Percentiles rank a stretch among this genome's conserved stretches.
Conservation (phyloP, 2,329 filamentous ascomycete species). For the Trichoderma atrobrunneum region DNA sequence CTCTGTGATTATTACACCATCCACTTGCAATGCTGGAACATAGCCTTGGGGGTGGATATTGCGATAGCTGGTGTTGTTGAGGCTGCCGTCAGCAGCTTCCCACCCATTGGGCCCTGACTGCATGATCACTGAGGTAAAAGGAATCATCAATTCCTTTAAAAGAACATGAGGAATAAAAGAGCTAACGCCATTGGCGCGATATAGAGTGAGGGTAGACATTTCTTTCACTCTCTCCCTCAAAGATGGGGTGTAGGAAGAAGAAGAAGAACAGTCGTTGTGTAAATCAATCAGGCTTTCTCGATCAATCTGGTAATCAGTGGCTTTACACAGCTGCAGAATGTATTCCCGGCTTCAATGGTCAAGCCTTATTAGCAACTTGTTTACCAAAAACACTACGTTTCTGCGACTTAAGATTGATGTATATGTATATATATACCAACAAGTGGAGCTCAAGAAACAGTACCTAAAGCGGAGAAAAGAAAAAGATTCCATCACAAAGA, state of each 20-base stretch:
- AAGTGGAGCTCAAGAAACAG: not conserved
- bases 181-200: not conserved
- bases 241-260: not conserved
- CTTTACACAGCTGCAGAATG: not conserved
- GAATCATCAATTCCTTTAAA: not conserved
- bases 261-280: not conserved
- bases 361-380: not conserved
- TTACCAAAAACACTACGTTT: not conserved
- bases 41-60: not conserved
- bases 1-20: not conserved
- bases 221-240: too few species aligned
- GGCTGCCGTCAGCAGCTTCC: not conserved
- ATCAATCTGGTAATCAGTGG: not conserved
- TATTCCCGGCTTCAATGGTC: not conserved
- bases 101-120: not conserved
- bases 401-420: not conserved
- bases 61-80: not conserved
- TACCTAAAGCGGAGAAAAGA: not conserved
- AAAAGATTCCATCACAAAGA: not conserved
- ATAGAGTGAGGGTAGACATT: not conserved
- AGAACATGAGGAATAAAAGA: not conserved
- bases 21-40: not conserved
- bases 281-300: not conserved
- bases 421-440: not conserved
- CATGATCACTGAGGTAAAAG: not conserved